Base-by-base conservation (phyloP, 495 filamentous ascomycete species). In the Hypoxylon fuscum region DNA sequence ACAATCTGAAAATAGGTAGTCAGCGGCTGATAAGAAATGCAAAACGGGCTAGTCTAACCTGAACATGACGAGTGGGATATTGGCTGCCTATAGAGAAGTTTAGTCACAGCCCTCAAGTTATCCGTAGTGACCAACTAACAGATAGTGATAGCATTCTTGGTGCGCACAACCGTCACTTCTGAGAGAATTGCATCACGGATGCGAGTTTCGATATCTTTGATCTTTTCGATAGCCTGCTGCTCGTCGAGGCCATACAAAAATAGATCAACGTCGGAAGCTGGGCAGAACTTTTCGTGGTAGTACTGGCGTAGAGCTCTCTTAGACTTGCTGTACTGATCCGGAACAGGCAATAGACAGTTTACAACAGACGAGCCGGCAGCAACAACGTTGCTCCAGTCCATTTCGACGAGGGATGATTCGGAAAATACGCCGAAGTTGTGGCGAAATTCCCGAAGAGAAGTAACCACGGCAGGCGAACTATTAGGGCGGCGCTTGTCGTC, bases 141-240 rank as follows among this genome's bases (percentile, higher is more conserved):
- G 62, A 96, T 93, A 0, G 91, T 96, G 61, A 96, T 85, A 15
- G 91, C 87, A 68, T 96, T 87, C 74, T 91, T 93, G 15, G 91
- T 94, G 10, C 91, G 79, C 31, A 94, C 81, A 0, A 88, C 88
- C 0, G 89, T 92, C 2, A 86, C 88, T 70, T 94, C 90, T 15
- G 85, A 83, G 18, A 94, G 78, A 53, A 96, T 86, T 3, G 86
- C 83, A 66, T 92, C 86, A 18, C 83, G 85, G 65, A 96, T 82
- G 8, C 74, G 79, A 7, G 75, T 71, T 61, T 94, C 91, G 64
- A 96, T 93, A 47, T 88, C 77, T 63, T 88, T 86, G 70, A 96
- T 93, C 78, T 94, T 94, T 63, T 91, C 85, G 34, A 92, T 76
- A 0, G 88, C 91, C 62, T 91, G 78, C 45, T 85, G 79, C 59